These are phyloP conservation scores for Mortierella sp. DNA, from an alignment of 371 early-diverging fungal species.

Conservation along the genomic window DNA sequence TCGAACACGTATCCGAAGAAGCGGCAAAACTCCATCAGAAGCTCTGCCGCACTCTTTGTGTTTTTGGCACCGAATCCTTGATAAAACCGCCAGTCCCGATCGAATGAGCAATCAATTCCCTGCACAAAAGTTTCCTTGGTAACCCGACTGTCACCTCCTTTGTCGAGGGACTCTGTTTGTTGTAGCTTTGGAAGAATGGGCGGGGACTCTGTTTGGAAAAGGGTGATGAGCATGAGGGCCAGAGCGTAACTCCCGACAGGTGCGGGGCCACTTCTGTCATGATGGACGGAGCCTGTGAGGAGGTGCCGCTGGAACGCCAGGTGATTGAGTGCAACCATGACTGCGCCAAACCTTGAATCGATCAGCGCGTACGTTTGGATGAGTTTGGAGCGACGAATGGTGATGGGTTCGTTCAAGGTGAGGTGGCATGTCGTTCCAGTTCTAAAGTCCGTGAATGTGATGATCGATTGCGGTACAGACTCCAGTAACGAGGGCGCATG, in stretches of 20 bases:
- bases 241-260: conserved; percentile 40
- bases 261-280: conserved; percentile 6
- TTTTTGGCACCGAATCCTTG: conserved; percentile 22
- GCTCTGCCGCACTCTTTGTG: conserved; percentile 30
- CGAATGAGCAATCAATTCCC: conserved; percentile 44
- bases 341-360: conserved; percentile 35
- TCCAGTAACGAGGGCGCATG: neutral
- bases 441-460: conserved; percentile 25
- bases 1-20: conserved; percentile 51
- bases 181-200: conserved; percentile 42
- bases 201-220: conserved; percentile 43
- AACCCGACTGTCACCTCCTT: conserved; percentile 3
- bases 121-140: conserved; percentile 33
- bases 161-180: neutral
- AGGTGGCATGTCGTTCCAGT: conserved; percentile 28
- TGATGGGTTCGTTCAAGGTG: conserved; percentile 28
- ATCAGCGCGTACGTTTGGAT: conserved; percentile 26
- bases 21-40: conserved; percentile 44
- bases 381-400: conserved; percentile 32
- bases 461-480: neutral
- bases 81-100: conserved; percentile 29
- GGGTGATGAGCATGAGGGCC: conserved; percentile 39
- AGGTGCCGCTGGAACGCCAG: conserved; percentile 22
- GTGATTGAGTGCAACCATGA: conserved; percentile 39
- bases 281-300: conserved; percentile 9